Base-by-base conservation (phyloP, 2,329 filamentous ascomycete genomes). In the Exophiala dermatitidis region DNA sequence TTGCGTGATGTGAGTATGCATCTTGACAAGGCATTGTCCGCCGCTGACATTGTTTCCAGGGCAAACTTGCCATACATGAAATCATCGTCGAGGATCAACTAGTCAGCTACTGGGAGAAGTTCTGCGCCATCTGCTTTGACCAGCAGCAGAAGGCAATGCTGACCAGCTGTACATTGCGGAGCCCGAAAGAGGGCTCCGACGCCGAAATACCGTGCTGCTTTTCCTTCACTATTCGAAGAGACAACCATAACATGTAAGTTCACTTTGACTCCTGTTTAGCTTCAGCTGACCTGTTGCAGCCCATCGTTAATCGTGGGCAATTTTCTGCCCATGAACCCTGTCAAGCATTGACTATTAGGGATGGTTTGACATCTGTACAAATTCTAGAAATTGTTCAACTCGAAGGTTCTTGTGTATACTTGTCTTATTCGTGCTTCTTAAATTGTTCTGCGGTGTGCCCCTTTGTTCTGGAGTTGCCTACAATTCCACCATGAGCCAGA, bases 31-130 rank as follows among this genome's bases (percentile, higher is more conserved):
- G 12, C 30, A 10, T 8, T 4, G 30, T 9, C 3, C 46, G 26
- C 45, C 33, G 29, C 46, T 51, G 43, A 54, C 43, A 9, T 31
- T 6, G 47, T 5, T 28, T 28, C 29, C 57, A 95, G 90, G 93
- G 93, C 57, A 94, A 94, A 65, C 85, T 97, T 60, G 88, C 93
- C 8, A 80, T 98, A 45, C 93, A 98, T 68, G 90, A 98, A 68
- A 94, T 98, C 59, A 82, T 98, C 42, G 90, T 89, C 2, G 93
- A 98, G 72, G 89, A 95, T 57, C 94, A 90, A 38, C 81, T 95
- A 56, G 93, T 97, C 50, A 88, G 88, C 64, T 98, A 98, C 66
- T 98, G 93, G 93, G 93, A 98, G 71, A 95, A 98, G 66, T 98
- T 98, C 66, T 90, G 91, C 47, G 91, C 90, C 3, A 97, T 98